phyloP scores from a whole-genome alignment of 2,329 filamentous ascomycete genomes.

The Lachnellula subtilissima region DNA sequence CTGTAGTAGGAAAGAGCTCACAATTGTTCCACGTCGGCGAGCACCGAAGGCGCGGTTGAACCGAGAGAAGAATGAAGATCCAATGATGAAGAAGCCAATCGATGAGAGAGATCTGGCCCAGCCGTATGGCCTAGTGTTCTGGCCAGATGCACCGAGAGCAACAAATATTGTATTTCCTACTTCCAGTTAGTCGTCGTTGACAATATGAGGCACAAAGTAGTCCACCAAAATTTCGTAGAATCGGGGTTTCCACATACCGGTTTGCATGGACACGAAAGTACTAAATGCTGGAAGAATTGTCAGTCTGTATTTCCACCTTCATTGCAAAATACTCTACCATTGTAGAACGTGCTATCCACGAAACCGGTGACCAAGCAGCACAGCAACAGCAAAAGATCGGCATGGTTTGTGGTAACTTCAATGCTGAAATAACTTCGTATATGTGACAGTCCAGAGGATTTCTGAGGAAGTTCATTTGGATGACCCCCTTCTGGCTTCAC shows the following conservation, averaged over 20 bases:
- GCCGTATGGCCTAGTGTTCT: constrained; percentile 44
- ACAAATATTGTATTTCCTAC: constrained; percentile 75
- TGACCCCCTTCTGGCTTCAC: no score
- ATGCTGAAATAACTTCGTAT: not conserved
- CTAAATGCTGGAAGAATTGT: constrained; percentile 5
- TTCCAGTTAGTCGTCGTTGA: not conserved
- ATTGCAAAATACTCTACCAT: constrained; percentile 1
- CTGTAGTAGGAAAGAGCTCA: constrained; percentile 52
- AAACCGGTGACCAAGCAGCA: constrained; percentile 76
- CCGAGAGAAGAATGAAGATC: constrained; percentile 64
- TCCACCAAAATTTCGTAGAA: not conserved
- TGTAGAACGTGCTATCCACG: constrained; percentile 57
- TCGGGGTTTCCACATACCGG: constrained; percentile 46
- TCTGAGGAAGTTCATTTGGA: no score
- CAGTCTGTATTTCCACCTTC: not conserved
- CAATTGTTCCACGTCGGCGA: constrained; percentile 60
- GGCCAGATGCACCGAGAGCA: constrained; percentile 63
- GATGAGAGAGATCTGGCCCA: constrained; percentile 69
- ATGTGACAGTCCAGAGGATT: not conserved
- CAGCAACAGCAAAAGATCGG: constrained; percentile 43
- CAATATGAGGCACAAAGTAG: no score
- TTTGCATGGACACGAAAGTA: constrained; percentile 44
- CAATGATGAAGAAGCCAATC: constrained; percentile 64
- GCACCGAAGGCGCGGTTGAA: constrained; percentile 54
- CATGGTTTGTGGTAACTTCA: constrained; percentile 5